These are phyloP conservation scores for Deinandra increscens DNA, from an alignment of 129 eudicot genomes.

Conservation along the genomic window DNA sequence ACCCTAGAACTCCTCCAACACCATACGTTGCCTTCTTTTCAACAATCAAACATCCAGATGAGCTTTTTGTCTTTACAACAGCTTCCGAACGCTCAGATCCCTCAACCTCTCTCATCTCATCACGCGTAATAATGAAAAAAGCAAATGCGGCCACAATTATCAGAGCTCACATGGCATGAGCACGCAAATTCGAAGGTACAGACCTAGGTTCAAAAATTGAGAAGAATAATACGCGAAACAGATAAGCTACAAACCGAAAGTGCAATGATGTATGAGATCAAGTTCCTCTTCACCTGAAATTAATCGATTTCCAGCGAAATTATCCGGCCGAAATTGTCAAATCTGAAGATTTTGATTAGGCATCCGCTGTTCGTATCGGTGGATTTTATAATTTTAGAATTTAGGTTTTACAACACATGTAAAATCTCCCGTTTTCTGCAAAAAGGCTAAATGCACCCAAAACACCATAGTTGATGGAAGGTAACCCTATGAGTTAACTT, in stretches of 20 bases:
- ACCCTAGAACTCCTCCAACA: conserved; percentile 34
- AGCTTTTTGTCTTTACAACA: conserved; percentile 55
- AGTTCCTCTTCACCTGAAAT: conserved; percentile 19
- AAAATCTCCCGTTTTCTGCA: too few species aligned
- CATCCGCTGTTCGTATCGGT: not conserved
- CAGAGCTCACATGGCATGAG: conserved; percentile 10
- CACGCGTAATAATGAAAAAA: conserved; percentile 9
- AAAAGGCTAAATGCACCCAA: too few species aligned
- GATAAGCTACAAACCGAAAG: not conserved
- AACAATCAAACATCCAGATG: conserved; percentile 65
- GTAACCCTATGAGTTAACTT: too few species aligned
- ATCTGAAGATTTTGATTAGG: conserved; percentile 15
- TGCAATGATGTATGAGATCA: conserved; percentile 7
- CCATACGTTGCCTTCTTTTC: conserved; percentile 44
- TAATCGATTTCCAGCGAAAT: conserved; percentile 5
- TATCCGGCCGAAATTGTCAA: not conserved
- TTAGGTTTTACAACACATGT: too few species aligned
- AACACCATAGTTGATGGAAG: too few species aligned
- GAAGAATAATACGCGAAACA: not conserved
- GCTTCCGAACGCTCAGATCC: conserved; percentile 34
- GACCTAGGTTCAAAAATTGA: conserved; percentile 10
- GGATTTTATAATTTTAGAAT: too few species aligned
- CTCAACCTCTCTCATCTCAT: conserved; percentile 49
- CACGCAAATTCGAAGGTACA: conserved; percentile 1
- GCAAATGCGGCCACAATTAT: conserved; percentile 10